These are phyloP conservation scores for Colletotrichum australisinense DNA, from an alignment of 2,329 filamentous ascomycete species.

Conservation along the genomic window DNA sequence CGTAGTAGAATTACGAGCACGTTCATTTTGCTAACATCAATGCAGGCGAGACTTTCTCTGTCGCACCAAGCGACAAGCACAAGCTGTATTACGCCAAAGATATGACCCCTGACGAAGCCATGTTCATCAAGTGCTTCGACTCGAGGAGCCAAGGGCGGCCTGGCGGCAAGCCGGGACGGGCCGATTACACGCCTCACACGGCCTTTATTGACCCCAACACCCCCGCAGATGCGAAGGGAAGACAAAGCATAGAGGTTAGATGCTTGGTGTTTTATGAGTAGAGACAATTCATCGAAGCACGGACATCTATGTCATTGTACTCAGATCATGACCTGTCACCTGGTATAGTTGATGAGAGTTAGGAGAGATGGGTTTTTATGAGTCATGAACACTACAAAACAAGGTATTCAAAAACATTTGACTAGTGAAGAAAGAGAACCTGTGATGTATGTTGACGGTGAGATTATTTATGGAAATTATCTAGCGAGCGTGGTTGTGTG, in stretches of 20 bases:
- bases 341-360: too few relatives aligned
- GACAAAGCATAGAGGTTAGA: conserved; percentile 74
- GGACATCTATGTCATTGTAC: not conserved
- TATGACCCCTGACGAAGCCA: conserved; percentile 67
- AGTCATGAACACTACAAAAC: not conserved
- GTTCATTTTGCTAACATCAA: not conserved
- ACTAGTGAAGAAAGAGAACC: too few relatives aligned
- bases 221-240: conserved; percentile 72
- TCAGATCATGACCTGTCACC: too few relatives aligned
- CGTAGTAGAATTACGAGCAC: too few relatives aligned
- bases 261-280: conserved; percentile 70
- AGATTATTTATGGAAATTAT: not conserved
- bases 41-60: conserved; percentile 69
- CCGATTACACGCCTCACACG: conserved; percentile 62
- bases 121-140: conserved; percentile 66
- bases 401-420: too few relatives aligned
- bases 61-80: conserved; percentile 68
- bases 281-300: not conserved
- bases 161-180: conserved; percentile 57
- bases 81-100: conserved; percentile 75
- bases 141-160: conserved; percentile 55
- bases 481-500: not conserved
- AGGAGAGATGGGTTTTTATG: not conserved
- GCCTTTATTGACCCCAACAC: conserved; percentile 72
- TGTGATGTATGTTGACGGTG: not conserved